Evolutionary conservation across 2,329 filamentous ascomycete genomes (phyloP), one percentile per base, ranked within the genome.

Genomic region (Penicillium paneum): DNA sequence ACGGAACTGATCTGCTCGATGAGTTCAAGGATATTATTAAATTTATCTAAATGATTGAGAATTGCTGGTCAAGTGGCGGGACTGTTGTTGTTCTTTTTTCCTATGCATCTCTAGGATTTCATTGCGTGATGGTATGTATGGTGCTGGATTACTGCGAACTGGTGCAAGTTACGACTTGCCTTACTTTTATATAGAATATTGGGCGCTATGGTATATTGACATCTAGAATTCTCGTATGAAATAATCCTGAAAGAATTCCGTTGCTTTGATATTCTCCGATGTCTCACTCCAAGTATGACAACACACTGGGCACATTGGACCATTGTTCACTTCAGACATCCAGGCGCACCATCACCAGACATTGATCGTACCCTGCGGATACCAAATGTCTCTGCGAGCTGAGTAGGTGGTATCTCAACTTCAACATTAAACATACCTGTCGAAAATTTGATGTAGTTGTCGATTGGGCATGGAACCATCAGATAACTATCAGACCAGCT

Each of bases 1-100:
- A 77, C 24, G 74, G 73, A 43, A 67, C 67, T 39, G 61, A 63
- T 41, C 45, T 78, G 32, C 59, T 76, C 49, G 67, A 74, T 49
- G 71, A 76, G 56, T 76, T 74, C 54, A 71, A 71, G 38, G 69
- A 74, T 46, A 64, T 73, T 55, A 70, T 76, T 49, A 70, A 75
- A 46, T 71, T 77, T 51, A 41, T 53, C 12, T 52, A 41, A 17
- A 6, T 1, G 5, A 13, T 3, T 0, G 12, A 15, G 3, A 7
- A 28, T 15, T 41, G 19, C 12, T 21, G n/a, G 24, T 10, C 19
- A 19, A 13, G 12, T 43, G 24, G 28, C 38, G 19, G 8, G 11
- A 10, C 10, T 6, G 34, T 32, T 39, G 19, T 0, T 38, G 8
- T 36, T 34, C 24, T 0, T 7, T 29, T 31, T 17, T 28, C 5